These are phyloP conservation scores for Plasmodium inui DNA, from an alignment of 169 alveolate genomes.

Conservation along the genomic window DNA sequence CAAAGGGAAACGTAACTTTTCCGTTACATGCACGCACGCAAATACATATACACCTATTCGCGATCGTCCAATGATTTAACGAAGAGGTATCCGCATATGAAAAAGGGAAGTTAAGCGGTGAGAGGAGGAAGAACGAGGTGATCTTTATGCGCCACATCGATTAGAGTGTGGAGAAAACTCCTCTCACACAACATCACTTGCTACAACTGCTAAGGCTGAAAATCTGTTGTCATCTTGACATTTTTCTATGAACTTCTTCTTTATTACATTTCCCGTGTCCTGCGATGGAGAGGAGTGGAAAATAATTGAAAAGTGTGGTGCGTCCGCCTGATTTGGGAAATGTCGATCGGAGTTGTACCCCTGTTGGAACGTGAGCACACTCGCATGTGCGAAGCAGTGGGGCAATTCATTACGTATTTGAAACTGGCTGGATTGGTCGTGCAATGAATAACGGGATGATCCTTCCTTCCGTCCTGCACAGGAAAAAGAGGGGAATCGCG, in stretches of 20 bases:
- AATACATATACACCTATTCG: neutral
- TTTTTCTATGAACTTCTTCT: conserved; percentile 28
- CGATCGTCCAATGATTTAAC: neutral
- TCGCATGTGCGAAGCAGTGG: neutral
- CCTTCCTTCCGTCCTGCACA: conserved; percentile 46
- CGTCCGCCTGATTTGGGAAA: neutral
- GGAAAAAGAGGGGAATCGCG: neutral
- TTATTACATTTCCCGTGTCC: conserved; percentile 43
- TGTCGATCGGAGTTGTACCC: neutral
- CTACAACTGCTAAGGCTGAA: conserved; percentile 47
- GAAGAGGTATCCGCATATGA: neutral
- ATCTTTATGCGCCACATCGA: neutral
- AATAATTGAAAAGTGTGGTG: neutral
- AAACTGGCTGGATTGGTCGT: conserved; percentile 11
- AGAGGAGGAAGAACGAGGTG: neutral
- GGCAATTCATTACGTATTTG: conserved; percentile 17
- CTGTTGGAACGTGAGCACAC: neutral
- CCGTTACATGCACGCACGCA: neutral
- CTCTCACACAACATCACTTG: conserved; percentile 4
- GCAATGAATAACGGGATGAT: conserved; percentile 38
- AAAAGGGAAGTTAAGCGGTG: neutral
- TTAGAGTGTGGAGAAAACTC: neutral
- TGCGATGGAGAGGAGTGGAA: neutral
- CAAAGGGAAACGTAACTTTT: neutral
- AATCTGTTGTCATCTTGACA: conserved; percentile 25